Evolutionary conservation across 352 stramenopile genomes (phyloP).

Genomic region (Paralagenidium karlingii): DNA sequence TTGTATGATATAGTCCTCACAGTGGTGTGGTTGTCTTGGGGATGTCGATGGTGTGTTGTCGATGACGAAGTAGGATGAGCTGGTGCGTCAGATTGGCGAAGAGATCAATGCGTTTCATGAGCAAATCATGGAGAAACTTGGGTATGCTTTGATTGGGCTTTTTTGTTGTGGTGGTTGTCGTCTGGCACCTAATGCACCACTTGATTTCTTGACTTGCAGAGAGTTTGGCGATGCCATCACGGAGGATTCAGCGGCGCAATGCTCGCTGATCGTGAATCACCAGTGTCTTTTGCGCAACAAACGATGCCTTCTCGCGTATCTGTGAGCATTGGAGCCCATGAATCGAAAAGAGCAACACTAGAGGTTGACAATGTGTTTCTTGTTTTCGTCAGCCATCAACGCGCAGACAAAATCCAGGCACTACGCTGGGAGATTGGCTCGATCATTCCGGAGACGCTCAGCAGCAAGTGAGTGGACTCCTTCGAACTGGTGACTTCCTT

Average conservation of each 20-base stretch:
- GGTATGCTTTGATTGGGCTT: constrained; percentile 12
- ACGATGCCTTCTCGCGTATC: constrained; percentile 76
- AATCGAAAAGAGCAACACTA: too few relatives aligned
- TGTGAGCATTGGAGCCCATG: constrained; percentile 39
- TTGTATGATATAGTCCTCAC: neutral
- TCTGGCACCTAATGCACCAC: too few relatives aligned
- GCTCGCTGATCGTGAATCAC: constrained; percentile 78
- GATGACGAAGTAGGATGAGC: constrained; percentile 37
- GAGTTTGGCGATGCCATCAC: constrained; percentile 48
- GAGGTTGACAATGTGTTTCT: neutral
- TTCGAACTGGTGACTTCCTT: neutral
- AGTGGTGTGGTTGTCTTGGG: neutral
- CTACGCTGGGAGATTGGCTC: constrained; percentile 85
- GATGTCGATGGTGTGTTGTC: neutral
- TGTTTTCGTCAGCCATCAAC: constrained; percentile 1
- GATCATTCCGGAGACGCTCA: constrained; percentile 66
- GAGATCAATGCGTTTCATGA: constrained; percentile 52
- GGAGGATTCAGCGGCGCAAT: constrained; percentile 47
- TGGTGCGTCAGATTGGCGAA: constrained; percentile 69
- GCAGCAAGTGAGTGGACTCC: constrained; percentile 32
- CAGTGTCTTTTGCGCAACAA: constrained; percentile 86
- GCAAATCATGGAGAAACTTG: constrained; percentile 62
- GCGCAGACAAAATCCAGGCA: constrained; percentile 81
- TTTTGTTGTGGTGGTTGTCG: neutral
- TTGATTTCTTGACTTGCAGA: constrained; percentile 13